Conservation (phyloP, 768 basidiomycete genomes). For the Psilocybe sp. region DNA sequence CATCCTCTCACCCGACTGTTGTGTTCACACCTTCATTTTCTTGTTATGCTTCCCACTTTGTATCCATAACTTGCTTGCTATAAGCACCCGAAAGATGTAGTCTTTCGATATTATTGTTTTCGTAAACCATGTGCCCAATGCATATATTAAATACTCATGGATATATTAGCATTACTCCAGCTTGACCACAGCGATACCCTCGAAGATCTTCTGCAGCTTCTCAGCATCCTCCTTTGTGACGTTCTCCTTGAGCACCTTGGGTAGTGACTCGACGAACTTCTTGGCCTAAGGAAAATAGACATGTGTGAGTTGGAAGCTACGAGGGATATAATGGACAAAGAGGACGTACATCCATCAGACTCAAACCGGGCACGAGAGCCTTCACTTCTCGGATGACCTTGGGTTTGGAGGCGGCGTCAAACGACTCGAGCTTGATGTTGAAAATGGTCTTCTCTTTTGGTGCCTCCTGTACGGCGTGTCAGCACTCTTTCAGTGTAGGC, state of each 20-base stretch:
- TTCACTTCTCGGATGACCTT: constrained; percentile 99
- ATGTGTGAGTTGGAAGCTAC: neutral
- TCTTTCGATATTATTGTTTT: constrained; percentile 19
- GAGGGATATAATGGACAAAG: neutral
- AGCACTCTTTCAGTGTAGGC: neutral
- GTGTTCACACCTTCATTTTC: constrained; percentile 8
- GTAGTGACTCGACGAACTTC: constrained; percentile 96
- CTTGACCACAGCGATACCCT: constrained; percentile 78
- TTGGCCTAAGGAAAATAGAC: constrained; percentile 68
- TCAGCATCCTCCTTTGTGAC: constrained; percentile 96
- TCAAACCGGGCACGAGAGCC: constrained; percentile 91
- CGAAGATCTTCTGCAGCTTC: constrained; percentile 90
- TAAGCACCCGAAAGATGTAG: constrained; percentile 7
- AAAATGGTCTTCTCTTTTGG: constrained; percentile 99
- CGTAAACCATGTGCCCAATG: constrained; percentile 12
- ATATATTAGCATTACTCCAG: constrained; percentile 59
- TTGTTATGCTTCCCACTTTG: constrained; percentile 6
- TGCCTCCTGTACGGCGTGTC: constrained; percentile 60
- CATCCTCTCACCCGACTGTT: constrained; percentile 2
- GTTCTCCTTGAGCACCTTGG: constrained; percentile 92
- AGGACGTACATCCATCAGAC: constrained; percentile 87
- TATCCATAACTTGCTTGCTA: constrained; percentile 18
- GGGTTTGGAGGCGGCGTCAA: constrained; percentile 88
- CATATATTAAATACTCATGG: constrained; percentile 18
- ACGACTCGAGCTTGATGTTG: constrained; percentile 91